Base-by-base conservation (phyloP, 1,284 basidiomycete genomes). In the Pseudozyma thailandica region DNA sequence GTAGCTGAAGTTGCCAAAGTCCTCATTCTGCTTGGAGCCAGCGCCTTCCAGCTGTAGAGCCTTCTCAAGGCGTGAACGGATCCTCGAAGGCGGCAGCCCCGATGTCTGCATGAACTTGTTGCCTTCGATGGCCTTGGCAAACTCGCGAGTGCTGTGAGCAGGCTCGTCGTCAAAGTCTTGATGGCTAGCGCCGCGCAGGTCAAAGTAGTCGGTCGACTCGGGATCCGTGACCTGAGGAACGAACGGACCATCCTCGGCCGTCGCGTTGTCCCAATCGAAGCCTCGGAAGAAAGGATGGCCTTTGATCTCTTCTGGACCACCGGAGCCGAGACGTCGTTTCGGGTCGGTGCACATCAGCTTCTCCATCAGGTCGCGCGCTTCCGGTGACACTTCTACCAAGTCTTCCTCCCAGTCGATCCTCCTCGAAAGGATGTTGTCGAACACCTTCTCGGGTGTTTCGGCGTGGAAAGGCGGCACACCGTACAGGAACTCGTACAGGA, bases 141-240 rank as follows among this genome's bases (percentile, higher is more conserved):
- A 79, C 30, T 75, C 72, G 43, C 52, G 47, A 16, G 59, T 72
- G 54, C 59, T 49, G 46, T 63, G 54, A 4, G 81, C 52, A 80
- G 74, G 85, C 50, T 92, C 91, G 51, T 92, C 91, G 58, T 93
- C 92, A 86, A 95, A 94, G 37, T 93, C 85, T 81, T 94, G 92
- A 35, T 91, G 88, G 44, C 92, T 88, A 16, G 92, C 92, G 20
- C 96, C 96, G 27, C 96, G 90, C 60, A 93, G 88, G 84, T 99
- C 96, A 78, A 99, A 99, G 85, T 99, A 99, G 83, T 98, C 96
- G 13, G 96, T 99, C 23, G 93, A 96, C 84, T 98, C 95, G 0
- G 94, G 93, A 83, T 98, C 95, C 9, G 91, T 89, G 31, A 96
- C 89, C 79, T 94, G 91, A 41, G 96, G 96, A 48, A 98, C 94